Base-by-base conservation (phyloP, 2,329 filamentous ascomycete species). In the Meredithiella fracta region DNA sequence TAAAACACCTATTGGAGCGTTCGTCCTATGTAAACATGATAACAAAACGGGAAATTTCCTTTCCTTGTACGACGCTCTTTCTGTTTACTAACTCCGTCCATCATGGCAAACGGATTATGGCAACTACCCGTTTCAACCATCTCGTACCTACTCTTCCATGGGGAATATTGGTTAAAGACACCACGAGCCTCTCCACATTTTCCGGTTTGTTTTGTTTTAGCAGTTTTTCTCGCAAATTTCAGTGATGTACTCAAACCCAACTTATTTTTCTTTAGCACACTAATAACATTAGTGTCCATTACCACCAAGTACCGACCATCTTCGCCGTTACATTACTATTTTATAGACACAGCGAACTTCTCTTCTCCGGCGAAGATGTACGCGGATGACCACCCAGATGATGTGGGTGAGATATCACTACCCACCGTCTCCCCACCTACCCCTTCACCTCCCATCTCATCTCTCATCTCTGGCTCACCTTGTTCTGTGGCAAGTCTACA, bases 361-460 rank as follows among this genome's bases (percentile, higher is more conserved):
- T 49, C 44, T 34, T n/a, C 8, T 4, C 25, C 25, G 20, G n/a
- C 29, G 20, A 55, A 55, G 34, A 55, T 50, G 53, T 2, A 17
- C 22, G 26, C 29, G 37, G 20, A 25, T 26, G 44, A 49, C 23
- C 42, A 40, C 23, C 22, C 44, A 9, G 44, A 49, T 9, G 44
- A 49, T 15, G 23, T 15, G 2, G 50, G 31, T 15, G 50, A 52
- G n/a, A 17, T 52, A 22, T 38, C 29, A 40, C 47, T 51, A 29
- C 54, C 54, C 9, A 53, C 14, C 15, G 31, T 25, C 25, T 52
- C 50, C 38, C 38, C 54, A 31, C 23, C 37, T 34, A 52, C 49
- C 8, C 54, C 44, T 3, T 49, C 17, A 9, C 44, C 23, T 3
- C 44, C 22, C 11, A 25, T 49, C 14, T 26, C 23, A 6, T 26